Evolutionary conservation across 2,329 filamentous ascomycete genomes (phyloP), one percentile per base, ranked within the genome.

Genomic region (Colletotrichum chlorophyti): DNA sequence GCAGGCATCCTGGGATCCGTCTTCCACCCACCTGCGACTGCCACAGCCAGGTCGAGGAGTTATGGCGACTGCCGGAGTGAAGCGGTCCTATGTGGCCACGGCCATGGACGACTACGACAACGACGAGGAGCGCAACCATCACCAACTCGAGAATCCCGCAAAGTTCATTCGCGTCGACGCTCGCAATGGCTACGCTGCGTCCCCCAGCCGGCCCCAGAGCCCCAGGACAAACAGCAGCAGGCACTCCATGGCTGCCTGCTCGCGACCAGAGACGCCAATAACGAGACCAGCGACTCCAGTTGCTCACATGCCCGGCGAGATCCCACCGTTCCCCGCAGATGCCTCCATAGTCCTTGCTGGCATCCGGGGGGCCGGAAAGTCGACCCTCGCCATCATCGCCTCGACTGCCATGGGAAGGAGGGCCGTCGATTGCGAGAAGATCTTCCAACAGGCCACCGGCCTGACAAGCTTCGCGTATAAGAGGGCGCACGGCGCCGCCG

Each of bases 271-370:
- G 29, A 60, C 53, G 9, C 58, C 52, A 42, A 23, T 38, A 10
- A 55, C 55, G 24, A 60, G 55, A 26, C 45, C 57, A 9, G 46
- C 45, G 17, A 60, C 58, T 8, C 50, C 57, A 32, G 24, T 31
- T 5, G 11, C 52, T n/a, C 53, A 63, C 23, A 49, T 58, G 7
- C 58, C 58, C 4, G 53, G 34, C 49, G 49, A 58, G 19, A 41
- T 53, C 27, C 61, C 61, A 5, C 32, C 61, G 14, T 63, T 62
- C 37, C 53, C 61, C 31, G 61, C 58, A 34, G 82, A 90, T 76
- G 86, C 88, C 2, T 91, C 90, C 1, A 85, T 93, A 53, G 83
- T 93, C 6, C 78, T 93, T 15, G 82, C 90, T 19, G 90, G 90
- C 2, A 86, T 91, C 53, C 85, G 88, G 12, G 90, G 90, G 10